These are phyloP conservation scores for Dalechampia spathulata DNA, from an alignment of 441 rosid genomes.

Conservation along the genomic window DNA sequence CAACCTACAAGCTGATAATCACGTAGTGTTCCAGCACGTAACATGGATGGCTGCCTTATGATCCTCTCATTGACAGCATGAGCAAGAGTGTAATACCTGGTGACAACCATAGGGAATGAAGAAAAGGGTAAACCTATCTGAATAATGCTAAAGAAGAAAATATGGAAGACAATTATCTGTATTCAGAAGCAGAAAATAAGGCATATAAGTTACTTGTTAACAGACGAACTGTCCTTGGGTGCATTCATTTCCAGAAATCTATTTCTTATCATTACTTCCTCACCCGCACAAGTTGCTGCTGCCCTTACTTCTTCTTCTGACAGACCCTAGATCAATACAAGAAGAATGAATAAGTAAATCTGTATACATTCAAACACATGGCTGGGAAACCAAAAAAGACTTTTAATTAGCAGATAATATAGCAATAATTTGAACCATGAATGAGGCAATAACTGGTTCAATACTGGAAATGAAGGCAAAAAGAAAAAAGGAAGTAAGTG, in stretches of 20 bases:
- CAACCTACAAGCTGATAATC: conserved; percentile 98
- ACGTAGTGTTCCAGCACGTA: conserved; percentile 91
- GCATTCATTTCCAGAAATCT: conserved; percentile 97
- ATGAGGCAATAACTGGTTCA: conserved; percentile 2
- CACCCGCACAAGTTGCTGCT: conserved; percentile 96
- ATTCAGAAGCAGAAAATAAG: conserved; percentile 4
- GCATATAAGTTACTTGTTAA: conserved; percentile 72
- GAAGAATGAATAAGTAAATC: conserved; percentile 22
- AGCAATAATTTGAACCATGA: neutral
- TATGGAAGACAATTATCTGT: neutral
- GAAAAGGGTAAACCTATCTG: neutral
- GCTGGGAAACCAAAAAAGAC: neutral
- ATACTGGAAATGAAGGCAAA: neutral
- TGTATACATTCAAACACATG: conserved; percentile 2
- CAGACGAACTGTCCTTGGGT: conserved; percentile 86
- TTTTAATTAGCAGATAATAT: neutral
- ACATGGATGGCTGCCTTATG: conserved; percentile 92
- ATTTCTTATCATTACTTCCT: conserved; percentile 97
- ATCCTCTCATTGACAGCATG: conserved; percentile 98
- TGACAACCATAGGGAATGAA: conserved; percentile 13
- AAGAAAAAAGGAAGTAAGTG: neutral
- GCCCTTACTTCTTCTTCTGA: conserved; percentile 97
- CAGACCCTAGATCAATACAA: conserved; percentile 62
- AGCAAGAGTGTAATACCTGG: conserved; percentile 95
- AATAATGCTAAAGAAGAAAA: conserved; percentile 4